A percentile compares a stretch with the other conserved stretches of the same genome.
Conservation (phyloP, 2,329 filamentous ascomycete genomes). For the Davidsoniella virescens region DNA sequence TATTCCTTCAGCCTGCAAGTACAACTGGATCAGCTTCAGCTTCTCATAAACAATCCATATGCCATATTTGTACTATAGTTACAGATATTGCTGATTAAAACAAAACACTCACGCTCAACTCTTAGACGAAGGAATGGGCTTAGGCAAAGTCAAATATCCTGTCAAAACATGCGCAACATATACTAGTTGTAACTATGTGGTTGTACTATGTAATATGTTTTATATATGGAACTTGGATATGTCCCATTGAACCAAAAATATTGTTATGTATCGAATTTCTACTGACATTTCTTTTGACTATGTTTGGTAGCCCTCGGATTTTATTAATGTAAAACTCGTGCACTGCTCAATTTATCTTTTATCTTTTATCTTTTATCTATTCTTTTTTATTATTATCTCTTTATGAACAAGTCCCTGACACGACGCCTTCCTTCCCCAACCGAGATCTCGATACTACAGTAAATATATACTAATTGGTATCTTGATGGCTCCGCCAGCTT, state of each 20-base stretch:
- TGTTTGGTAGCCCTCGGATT: not conserved
- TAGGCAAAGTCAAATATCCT: not conserved
- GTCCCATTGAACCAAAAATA: not conserved
- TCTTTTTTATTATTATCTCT: too few species aligned
- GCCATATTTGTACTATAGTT: too few species aligned
- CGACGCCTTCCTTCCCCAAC: not conserved
- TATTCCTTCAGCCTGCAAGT: too few species aligned
- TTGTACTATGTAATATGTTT: too few species aligned
- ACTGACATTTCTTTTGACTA: too few species aligned
- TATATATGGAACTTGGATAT: not conserved
- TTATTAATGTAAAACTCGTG: not conserved
- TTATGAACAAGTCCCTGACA: not conserved
- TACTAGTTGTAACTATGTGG: too few species aligned
- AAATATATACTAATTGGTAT: not conserved
- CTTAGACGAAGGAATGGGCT: not conserved
- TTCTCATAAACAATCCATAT: too few species aligned
- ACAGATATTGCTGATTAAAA: too few species aligned
- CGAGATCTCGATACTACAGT: too few species aligned
- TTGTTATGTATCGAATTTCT: not conserved
- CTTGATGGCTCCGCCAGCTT: not conserved
- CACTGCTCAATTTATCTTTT: not conserved
- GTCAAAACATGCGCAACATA: not conserved
- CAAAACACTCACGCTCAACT: not conserved
- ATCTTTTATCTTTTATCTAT: too few species aligned
- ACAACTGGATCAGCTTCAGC: too few species aligned